Base-by-base conservation (phyloP, 225 moss, liverwort and hornwort species). In the Asterella californica region DNA sequence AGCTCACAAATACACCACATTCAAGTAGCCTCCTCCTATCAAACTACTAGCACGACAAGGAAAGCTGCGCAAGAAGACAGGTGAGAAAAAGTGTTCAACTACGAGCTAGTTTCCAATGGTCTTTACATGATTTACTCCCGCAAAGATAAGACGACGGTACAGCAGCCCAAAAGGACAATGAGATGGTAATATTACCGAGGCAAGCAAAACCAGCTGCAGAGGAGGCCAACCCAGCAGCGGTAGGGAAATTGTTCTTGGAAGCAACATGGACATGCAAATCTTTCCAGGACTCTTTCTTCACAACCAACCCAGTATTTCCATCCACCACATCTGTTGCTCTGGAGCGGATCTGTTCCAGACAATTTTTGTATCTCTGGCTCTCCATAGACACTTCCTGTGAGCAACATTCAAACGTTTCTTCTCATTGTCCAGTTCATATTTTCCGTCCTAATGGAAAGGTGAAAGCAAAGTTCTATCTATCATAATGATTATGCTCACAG, bases 171-270 rank as follows among this genome's bases (percentile, higher is more conserved):
- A 57, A 57, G 52, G 52, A 69, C 4, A 0, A 75, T 38, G 61
- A 45, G 66, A 45, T 15, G 74, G 36, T 47, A 45, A 62, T 19
- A 62, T 37, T 64, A 99, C 99, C 99, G 88, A 99, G 88, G 86
- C 95, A 99, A 49, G 99, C 95, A 75, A 99, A 99, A 30, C 95
- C 99, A 57, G 99, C 99, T 79, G 99, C 99, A 68, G 99, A 99
- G 72, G 99, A 99, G 29, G 99, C 99, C 72, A 99, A 82, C 33
- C 99, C 99, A 5, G 99, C 99, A 80, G 99, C 99, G 19, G 95
- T 95, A 27, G 99, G 99, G 65, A 99, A 99, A 84, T 99, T 99
- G 68, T 99, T 99, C 80, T 92, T 94, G 0, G 99, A 99, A 45
- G 99, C 95, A 75, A 99, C 92, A 70, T 99, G 95, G 71, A 99